phyloP scores from a whole-genome alignment of 129 eudicot species.

The Centaurea solstitialis region DNA sequence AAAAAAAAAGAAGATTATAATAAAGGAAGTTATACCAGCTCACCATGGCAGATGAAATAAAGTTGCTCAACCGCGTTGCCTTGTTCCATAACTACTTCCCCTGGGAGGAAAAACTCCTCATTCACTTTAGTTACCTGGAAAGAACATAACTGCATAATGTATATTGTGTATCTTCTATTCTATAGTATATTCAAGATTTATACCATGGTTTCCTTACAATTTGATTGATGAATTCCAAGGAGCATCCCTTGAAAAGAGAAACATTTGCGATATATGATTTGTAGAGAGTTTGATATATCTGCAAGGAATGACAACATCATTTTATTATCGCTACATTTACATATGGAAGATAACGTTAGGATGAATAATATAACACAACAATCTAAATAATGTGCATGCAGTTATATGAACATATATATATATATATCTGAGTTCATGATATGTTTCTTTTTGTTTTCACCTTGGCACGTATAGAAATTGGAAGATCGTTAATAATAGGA shows the following conservation, averaged over 20 bases:
- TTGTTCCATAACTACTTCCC: constrained; percentile 95
- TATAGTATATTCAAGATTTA: background rate
- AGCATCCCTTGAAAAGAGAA: constrained; percentile 79
- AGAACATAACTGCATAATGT: background rate
- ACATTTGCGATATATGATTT: constrained; percentile 59
- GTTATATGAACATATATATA: background rate
- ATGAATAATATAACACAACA: background rate
- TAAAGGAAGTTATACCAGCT: constrained; percentile 56
- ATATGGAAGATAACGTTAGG: background rate
- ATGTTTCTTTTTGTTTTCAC: constrained; percentile 29
- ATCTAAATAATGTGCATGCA: background rate
- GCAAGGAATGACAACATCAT: constrained; percentile 31
- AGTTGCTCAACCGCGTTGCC: constrained; percentile 93
- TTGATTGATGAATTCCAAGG: constrained; percentile 81
- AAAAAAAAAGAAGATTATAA: background rate
- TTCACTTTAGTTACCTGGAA: constrained; percentile 85
- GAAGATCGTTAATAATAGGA: constrained; percentile 79
- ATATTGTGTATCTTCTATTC: background rate
- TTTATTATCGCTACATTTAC: background rate
- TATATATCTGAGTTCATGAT: background rate
- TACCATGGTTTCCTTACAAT: constrained; percentile 48
- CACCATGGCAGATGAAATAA: constrained; percentile 86
- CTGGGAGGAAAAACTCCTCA: constrained; percentile 97
- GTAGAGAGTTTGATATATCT: constrained; percentile 83
- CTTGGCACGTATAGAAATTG: constrained; percentile 92